phyloP scores from a whole-genome alignment of 2,329 filamentous ascomycete genomes.

The Aureobasidium sp. region DNA sequence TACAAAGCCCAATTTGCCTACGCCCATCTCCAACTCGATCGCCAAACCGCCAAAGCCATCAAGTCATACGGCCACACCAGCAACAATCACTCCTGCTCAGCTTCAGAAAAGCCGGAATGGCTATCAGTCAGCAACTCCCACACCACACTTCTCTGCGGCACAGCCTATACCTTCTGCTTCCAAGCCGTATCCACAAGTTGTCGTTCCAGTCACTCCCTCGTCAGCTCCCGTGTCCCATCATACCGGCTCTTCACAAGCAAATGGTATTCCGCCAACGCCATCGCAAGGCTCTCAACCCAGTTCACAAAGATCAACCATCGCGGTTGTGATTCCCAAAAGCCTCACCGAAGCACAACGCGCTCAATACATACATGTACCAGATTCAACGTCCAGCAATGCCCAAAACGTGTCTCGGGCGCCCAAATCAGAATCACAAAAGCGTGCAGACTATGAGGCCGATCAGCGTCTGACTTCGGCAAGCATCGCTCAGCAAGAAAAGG shows the following conservation, averaged over 20 bases:
- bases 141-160: neutral
- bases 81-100: neutral
- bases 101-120: neutral
- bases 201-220: neutral
- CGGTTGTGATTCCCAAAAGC: slow-evolving; percentile 18
- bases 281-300: neutral
- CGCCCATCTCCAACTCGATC: neutral
- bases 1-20: neutral
- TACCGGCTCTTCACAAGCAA: neutral
- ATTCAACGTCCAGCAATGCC: neutral
- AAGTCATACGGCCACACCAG: neutral
- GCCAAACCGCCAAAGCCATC: neutral
- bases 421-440: neutral
- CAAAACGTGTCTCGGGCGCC: neutral
- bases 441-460: neutral
- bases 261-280: neutral
- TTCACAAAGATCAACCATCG: neutral
- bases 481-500: slow-evolving; percentile 73
- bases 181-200: neutral
- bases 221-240: neutral
- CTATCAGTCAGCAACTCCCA: neutral
- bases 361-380: slow-evolving; percentile 18
- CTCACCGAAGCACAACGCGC: slow-evolving; percentile 26
- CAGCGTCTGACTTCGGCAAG: slow-evolving; percentile 11
- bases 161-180: neutral